Evolutionary conservation across 2,329 filamentous ascomycete species (phyloP), one percentile per base, ranked within the genome.

Genomic region (Diaporthe sp.): DNA sequence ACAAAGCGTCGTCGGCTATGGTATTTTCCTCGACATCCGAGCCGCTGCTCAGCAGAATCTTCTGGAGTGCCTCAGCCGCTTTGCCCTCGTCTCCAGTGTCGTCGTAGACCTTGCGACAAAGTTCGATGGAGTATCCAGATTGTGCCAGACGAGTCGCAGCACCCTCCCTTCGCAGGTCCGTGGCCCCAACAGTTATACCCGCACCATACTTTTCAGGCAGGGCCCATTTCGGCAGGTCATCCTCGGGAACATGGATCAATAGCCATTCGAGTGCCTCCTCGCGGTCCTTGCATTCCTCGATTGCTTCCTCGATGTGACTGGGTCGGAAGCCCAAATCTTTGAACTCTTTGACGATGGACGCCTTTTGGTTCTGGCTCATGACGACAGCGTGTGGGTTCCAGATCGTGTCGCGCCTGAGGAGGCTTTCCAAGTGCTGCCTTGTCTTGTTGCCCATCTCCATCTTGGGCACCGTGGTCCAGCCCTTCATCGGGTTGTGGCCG

Each of bases 241-340:
- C 97, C 82, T 99, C 97, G 1, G 97, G 97, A 3, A 99, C 95
- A 84, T 99, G 96, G 71, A 98, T 96, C 67, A 99, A 89, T 22
- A 99, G 89, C 97, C 97, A 99, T 83, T 98, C 96, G 3, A 99
- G 88, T 22, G 95, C 93, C 85, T 99, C 97, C 82, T 98, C 96
- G 42, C 94, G 90, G 82, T 98, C 95, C 83, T 96, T 97, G 86
- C 96, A 98, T 80, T 96, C 92, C 60, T 92, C 92, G 1, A 94
- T 91, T 12, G 97, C 96, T 85, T 99, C 97, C 81, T 97, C 92
- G 55, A 96, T 91, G 82, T 99, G 97, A 80, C 94, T 97, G 80
- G 88, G 89, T n/a, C 96, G 92, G 83, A 99, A 99, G 0, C 95
- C 96, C 70, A 97, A 89, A n/a, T 88, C 90, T 31, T 88, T 88